A percentile compares a stretch with the other conserved stretches of the same genome.
phyloP scores from a whole-genome alignment of 2,329 filamentous ascomycete species.

The Colletotrichum lupini region DNA sequence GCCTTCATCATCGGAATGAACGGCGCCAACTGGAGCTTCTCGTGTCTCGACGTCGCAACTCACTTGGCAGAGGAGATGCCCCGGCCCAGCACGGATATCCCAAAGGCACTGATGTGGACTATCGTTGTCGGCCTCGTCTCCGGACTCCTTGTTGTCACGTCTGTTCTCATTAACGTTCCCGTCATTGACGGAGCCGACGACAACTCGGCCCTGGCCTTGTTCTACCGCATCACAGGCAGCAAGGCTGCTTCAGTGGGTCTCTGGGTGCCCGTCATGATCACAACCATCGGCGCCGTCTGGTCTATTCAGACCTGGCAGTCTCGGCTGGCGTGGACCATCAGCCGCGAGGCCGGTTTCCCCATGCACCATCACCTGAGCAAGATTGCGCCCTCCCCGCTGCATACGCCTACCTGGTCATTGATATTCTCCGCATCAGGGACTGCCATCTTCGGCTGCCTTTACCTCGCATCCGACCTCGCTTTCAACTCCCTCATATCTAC shows the following conservation, averaged over 20 bases:
- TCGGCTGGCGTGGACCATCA: not conserved
- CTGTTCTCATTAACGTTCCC: not conserved
- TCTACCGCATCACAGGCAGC: not conserved
- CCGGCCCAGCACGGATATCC: not conserved
- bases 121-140: not conserved
- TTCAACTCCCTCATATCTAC: not conserved
- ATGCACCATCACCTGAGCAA: not conserved
- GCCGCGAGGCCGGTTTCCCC: not conserved
- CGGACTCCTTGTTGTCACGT: not conserved
- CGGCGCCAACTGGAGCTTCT: conserved; percentile 45
- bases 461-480: not conserved
- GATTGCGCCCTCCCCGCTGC: not conserved
- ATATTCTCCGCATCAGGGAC: not conserved
- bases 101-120: not conserved
- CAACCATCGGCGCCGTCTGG: not conserved
- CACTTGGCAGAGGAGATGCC: not conserved
- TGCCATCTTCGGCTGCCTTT: not conserved
- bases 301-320: not conserved
- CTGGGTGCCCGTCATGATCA: not conserved
- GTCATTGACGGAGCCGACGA: not conserved
- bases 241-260: not conserved
- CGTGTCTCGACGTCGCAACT: conserved; percentile 42
- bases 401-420: not conserved
- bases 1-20: conserved; percentile 44
- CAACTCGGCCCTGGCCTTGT: not conserved